These are phyloP conservation scores for Alloteropsis semialata DNA, from an alignment of 176 grass and related monocot genomes.

Conservation along the genomic window DNA sequence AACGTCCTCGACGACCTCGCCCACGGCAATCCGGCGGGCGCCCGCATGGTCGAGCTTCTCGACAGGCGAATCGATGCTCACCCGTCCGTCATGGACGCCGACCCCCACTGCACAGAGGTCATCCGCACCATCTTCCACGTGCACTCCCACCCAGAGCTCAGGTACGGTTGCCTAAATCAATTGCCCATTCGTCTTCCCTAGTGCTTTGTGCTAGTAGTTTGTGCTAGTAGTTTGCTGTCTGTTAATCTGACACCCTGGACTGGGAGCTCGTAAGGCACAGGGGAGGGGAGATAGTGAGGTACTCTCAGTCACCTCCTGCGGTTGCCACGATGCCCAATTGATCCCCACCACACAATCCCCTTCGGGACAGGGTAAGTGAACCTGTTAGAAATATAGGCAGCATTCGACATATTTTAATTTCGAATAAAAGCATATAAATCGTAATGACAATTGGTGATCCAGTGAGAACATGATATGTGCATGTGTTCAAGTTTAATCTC, in stretches of 20 bases:
- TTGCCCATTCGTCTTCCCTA: not conserved
- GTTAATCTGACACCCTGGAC: not conserved
- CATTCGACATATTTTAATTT: no score
- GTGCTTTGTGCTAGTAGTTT: no score
- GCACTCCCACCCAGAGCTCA: not conserved
- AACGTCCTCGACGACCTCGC: constrained; percentile 2
- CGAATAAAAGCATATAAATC: no score
- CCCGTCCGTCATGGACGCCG: not conserved
- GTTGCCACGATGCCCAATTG: not conserved
- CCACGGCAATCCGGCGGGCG: not conserved
- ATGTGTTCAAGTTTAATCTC: no score
- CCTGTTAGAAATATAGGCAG: no score
- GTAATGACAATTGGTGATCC: no score
- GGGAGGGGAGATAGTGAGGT: not conserved
- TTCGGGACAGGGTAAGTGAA: not conserved
- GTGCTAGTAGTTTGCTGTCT: not conserved
- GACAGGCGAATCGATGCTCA: not conserved
- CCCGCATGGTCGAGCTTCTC: not conserved
- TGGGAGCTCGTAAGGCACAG: not conserved
- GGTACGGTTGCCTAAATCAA: not conserved
- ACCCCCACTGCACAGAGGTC: not conserved
- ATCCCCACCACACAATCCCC: not conserved
- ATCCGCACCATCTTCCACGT: not conserved
- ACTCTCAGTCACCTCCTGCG: not conserved
- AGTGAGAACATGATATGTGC: no score